These are phyloP conservation scores for Monosporozyma servazzii DNA, from an alignment of 805 yeast genomes.

Conservation along the genomic window DNA sequence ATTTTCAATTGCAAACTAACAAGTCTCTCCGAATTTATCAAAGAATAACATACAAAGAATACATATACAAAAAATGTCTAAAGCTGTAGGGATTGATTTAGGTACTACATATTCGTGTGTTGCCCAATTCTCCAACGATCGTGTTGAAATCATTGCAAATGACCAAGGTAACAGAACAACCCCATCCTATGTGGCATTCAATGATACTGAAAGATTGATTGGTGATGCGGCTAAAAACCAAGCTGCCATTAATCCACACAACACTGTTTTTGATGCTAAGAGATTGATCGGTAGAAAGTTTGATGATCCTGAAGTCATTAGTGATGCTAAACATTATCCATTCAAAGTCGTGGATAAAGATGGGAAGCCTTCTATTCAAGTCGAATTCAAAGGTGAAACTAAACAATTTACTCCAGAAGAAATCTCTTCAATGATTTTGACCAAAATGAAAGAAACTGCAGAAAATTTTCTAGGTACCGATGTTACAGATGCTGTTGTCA, in stretches of 20 bases:
- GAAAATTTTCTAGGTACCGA: slow-evolving; percentile 75
- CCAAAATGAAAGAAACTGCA: slow-evolving; percentile 86
- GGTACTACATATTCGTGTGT: slow-evolving; percentile 94
- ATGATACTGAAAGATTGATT: slow-evolving; percentile 83
- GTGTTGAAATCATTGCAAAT: slow-evolving; percentile 92
- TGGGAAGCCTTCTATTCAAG: slow-evolving; percentile 75
- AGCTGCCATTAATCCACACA: slow-evolving; percentile 86
- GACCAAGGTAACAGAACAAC: slow-evolving; percentile 99
- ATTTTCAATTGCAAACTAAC: neutral
- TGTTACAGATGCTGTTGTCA: slow-evolving; percentile 85
- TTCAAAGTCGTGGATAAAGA: slow-evolving; percentile 66
- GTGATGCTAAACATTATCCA: slow-evolving; percentile 79
- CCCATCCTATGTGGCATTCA: slow-evolving; percentile 92
- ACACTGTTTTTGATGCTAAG: slow-evolving; percentile 88
- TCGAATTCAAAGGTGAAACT: slow-evolving; percentile 74
- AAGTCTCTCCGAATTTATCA: neutral
- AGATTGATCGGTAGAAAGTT: slow-evolving; percentile 89
- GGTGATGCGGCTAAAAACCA: slow-evolving; percentile 98
- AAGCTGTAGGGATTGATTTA: slow-evolving; percentile 66
- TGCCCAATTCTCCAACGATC: slow-evolving; percentile 84
- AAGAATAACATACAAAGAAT: neutral
- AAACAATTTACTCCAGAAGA: slow-evolving; percentile 91
- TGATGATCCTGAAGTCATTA: slow-evolving; percentile 66
- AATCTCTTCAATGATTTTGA: slow-evolving; percentile 84
- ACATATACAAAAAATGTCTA: slow-evolving; percentile 28